Percentiles rank a stretch among this genome's conserved stretches.
phyloP scores from a whole-genome alignment of 2,329 filamentous ascomycete species.

The Xylariaceae sp. region DNA sequence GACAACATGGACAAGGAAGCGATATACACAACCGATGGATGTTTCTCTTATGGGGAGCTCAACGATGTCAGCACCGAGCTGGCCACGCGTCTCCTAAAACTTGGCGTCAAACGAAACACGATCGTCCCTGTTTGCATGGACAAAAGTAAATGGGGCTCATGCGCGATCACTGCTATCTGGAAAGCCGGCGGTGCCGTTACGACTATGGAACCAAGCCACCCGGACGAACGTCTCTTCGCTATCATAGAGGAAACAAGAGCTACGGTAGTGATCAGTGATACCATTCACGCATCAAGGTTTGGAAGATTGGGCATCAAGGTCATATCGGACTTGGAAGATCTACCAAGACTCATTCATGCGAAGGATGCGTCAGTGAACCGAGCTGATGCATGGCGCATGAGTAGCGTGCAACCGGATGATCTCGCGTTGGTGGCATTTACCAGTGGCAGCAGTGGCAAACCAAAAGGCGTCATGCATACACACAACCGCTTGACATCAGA shows the following conservation, averaged over 20 bases:
- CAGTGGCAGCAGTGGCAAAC: constrained; percentile 1
- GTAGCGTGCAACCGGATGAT: background rate
- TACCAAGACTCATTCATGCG: background rate
- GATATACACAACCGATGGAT: constrained; percentile 2
- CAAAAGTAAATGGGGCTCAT: constrained; percentile 4
- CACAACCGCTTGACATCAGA: constrained; percentile 1
- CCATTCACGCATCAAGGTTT: constrained; percentile 4
- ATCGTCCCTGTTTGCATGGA: constrained; percentile 2
- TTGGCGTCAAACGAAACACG: constrained; percentile 1
- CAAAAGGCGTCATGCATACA: constrained; percentile 3
- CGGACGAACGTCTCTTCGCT: constrained; percentile 1
- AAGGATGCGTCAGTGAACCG: background rate
- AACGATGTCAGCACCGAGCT: constrained; percentile 1
- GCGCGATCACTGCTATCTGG: constrained; percentile 2
- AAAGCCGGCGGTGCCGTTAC: constrained; percentile 4
- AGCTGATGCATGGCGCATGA: constrained; percentile 2
- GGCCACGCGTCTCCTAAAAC: constrained; percentile 1
- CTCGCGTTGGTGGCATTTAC: constrained; percentile 2
- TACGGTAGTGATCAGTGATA: constrained; percentile 1
- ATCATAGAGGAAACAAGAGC: constrained; percentile 3
- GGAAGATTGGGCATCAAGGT: background rate
- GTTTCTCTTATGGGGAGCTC: background rate
- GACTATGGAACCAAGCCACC: constrained; percentile 1
- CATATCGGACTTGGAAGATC: constrained; percentile 1
- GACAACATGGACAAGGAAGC: constrained; percentile 1